Evolutionary conservation across 2,329 filamentous ascomycete genomes (phyloP).

Genomic region (Graphiopsis chlorocephala): DNA sequence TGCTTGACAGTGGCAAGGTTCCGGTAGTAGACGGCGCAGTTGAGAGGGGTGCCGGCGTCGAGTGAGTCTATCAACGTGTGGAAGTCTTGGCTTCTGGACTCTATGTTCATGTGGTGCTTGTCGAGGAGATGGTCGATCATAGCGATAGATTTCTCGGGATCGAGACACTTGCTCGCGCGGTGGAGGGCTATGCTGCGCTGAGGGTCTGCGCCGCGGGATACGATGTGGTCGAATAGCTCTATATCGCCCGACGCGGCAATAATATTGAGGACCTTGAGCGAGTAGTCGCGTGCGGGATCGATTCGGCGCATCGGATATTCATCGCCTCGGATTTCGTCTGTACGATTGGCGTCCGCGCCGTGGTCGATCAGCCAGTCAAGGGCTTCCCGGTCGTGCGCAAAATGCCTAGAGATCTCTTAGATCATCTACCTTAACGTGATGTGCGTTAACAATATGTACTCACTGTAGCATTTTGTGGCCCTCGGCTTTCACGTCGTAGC

Average conservation of each 20-base stretch:
- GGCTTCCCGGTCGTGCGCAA: constrained; percentile 10
- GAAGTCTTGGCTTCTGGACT: constrained; percentile 15
- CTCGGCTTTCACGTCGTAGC: background rate
- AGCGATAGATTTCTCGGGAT: constrained; percentile 2
- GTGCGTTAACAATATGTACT: background rate
- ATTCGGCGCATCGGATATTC: background rate
- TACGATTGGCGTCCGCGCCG: constrained; percentile 17
- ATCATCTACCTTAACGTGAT: background rate
- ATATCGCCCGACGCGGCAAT: constrained; percentile 19
- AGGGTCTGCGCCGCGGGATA: constrained; percentile 18
- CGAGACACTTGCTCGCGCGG: constrained; percentile 9
- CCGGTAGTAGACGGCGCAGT: constrained; percentile 13
- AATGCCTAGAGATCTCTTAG: constrained; percentile 5
- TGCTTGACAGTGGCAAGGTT: constrained; percentile 16
- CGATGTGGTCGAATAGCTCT: constrained; percentile 19
- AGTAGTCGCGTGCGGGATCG: constrained; percentile 12
- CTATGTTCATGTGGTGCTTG: constrained; percentile 17
- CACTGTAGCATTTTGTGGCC: constrained; percentile 3
- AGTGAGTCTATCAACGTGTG: constrained; percentile 4
- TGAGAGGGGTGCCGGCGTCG: constrained; percentile 16
- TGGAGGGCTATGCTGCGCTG: constrained; percentile 16
- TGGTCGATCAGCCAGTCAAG: constrained; percentile 20
- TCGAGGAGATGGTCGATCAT: constrained; percentile 20
- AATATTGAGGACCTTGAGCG: constrained; percentile 15
- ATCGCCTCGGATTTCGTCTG: constrained; percentile 10